phyloP scores from a whole-genome alignment of 2,329 filamentous ascomycete species.

The Coleophoma cylindrospora region DNA sequence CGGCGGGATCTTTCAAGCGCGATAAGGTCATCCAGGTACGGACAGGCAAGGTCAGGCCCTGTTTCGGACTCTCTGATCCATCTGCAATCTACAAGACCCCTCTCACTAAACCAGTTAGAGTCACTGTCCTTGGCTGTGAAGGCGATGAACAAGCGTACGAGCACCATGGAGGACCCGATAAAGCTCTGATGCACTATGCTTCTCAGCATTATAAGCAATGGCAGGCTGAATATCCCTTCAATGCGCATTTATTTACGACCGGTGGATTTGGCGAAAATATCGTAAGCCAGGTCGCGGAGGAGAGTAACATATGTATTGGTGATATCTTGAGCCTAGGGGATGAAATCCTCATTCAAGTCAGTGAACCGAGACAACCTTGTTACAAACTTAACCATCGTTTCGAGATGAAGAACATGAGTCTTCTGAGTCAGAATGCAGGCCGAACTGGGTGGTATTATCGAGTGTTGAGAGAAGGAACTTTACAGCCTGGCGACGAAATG shows the following conservation, averaged over 20 bases:
- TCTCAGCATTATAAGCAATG: conserved; percentile 51
- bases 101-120: not conserved
- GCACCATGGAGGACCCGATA: conserved; percentile 49
- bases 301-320: conserved; percentile 59
- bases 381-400: conserved; percentile 66
- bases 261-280: conserved; percentile 63
- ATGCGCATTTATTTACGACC: conserved; percentile 43
- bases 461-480: conserved; percentile 46
- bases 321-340: conserved; percentile 46
- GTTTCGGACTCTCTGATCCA: not conserved
- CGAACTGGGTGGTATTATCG: conserved; percentile 63
- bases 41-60: conserved; percentile 3
- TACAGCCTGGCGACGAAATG: conserved; percentile 51
- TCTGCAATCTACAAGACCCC: conserved; percentile 5
- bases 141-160: conserved; percentile 7
- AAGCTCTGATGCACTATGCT: conserved; percentile 40
- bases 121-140: conserved; percentile 1
- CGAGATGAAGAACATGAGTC: conserved; percentile 55
- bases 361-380: conserved; percentile 20
- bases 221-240: conserved; percentile 44
- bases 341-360: conserved; percentile 2
- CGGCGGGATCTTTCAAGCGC: not conserved
- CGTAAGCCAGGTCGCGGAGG: conserved; percentile 49
- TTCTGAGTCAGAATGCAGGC: conserved; percentile 44
- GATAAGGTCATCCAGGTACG: conserved; percentile 5